phyloP scores from a whole-genome alignment of 2,329 filamentous ascomycete species.

The Macrophomina phaseolina region DNA sequence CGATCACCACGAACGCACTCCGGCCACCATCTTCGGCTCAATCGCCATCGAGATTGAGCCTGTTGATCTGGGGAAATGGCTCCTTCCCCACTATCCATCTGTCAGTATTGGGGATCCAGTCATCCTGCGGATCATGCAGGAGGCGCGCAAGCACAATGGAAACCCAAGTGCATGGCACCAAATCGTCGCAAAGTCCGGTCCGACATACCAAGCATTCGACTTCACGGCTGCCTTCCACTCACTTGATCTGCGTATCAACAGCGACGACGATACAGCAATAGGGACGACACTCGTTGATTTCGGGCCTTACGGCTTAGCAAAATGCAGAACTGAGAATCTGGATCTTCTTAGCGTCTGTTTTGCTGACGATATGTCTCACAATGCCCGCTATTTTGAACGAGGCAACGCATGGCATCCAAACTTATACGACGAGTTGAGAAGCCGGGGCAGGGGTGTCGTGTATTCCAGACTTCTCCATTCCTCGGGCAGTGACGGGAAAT shows the following conservation, averaged over 20 bases:
- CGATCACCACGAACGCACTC: neutral
- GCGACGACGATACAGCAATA: no score
- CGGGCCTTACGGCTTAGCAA: neutral
- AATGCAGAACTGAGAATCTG: neutral
- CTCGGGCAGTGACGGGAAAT: neutral
- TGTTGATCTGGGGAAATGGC: neutral
- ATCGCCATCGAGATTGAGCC: conserved; percentile 1
- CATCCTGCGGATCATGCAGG: neutral
- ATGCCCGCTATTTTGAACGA: neutral
- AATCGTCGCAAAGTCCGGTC: neutral
- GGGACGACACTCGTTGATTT: neutral
- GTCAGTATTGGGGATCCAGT: neutral
- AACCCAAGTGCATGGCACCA: neutral
- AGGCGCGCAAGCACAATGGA: neutral
- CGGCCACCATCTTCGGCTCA: neutral
- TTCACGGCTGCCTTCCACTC: conserved; percentile 4
- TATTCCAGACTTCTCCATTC: neutral
- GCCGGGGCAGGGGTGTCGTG: neutral
- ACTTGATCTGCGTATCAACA: neutral
- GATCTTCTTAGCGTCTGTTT: neutral
- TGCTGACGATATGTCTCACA: neutral
- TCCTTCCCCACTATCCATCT: neutral
- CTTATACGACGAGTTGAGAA: neutral
- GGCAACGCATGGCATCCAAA: neutral
- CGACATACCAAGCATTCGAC: conserved; percentile 3